Percentiles rank a stretch among this genome's conserved stretches.
Evolutionary conservation across 192 early-diverging fungal genomes (phyloP).

Genomic region (Lobosporangium transversale): DNA sequence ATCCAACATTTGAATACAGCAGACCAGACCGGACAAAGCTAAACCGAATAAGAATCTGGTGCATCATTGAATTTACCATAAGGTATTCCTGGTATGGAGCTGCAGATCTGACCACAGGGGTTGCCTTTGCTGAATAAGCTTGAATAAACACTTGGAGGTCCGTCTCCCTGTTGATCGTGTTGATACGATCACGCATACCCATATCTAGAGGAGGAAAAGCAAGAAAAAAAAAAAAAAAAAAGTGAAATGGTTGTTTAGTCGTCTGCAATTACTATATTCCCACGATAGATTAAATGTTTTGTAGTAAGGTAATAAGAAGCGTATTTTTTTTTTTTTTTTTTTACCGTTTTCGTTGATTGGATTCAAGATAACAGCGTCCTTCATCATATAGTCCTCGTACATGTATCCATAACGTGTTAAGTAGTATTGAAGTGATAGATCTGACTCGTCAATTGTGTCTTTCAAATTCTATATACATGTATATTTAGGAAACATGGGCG

Average conservation of each 20-base stretch:
- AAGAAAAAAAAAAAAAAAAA: too few species aligned
- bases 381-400: conserved; percentile 79
- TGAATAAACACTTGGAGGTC: conserved; percentile 36
- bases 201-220: too few species aligned
- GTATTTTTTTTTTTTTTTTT: too few species aligned
- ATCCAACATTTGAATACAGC: too few species aligned
- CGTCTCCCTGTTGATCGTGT: conserved; percentile 38
- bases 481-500: conserved; percentile 26
- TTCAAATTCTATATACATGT: conserved; percentile 68
- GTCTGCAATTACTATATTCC: too few species aligned
- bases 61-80: conserved; percentile 10
- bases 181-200: conserved; percentile 40
- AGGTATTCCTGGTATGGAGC: conserved; percentile 39
- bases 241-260: too few species aligned
- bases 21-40: too few species aligned
- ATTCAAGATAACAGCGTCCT: conserved; percentile 47
- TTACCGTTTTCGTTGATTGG: conserved; percentile 45
- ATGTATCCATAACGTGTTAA: conserved; percentile 82
- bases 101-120: conserved; percentile 10
- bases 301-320: too few species aligned
- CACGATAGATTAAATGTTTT: too few species aligned
- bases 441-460: conserved; percentile 86
- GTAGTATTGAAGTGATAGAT: conserved; percentile 81
- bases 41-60: too few species aligned
- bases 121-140: conserved; percentile 34